Conservation (phyloP, 2,329 filamentous ascomycete genomes). For the Pseudogymnoascus sp. region DNA sequence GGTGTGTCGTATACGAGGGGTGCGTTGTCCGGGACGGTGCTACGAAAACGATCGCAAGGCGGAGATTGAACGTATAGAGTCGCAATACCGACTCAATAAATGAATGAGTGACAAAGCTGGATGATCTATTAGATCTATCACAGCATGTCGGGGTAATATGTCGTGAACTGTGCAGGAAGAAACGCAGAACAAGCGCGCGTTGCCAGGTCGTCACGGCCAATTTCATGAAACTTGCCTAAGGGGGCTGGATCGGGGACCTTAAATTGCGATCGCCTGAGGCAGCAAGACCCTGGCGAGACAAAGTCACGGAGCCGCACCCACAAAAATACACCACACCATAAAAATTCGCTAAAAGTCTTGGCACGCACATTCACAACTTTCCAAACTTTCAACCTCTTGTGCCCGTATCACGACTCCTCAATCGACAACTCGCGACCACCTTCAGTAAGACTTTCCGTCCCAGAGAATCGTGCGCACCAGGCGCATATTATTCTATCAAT, state of each 20-base stretch:
- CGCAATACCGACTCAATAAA: not conserved
- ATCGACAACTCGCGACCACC: conserved; percentile 21
- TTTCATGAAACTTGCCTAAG: conserved; percentile 8
- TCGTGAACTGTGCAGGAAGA: not conserved
- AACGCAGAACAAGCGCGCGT: conserved; percentile 1
- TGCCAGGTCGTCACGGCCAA: not conserved
- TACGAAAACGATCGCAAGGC: not conserved
- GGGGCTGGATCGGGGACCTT: conserved; percentile 3
- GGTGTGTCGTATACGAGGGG: conserved; percentile 4
- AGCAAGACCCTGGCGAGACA: conserved; percentile 3
- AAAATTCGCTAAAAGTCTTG: conserved; percentile 10
- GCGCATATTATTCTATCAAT: not conserved
- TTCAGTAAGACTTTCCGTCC: conserved; percentile 19
- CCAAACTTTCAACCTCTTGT: conserved; percentile 15
- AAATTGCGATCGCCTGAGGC: conserved; percentile 6
- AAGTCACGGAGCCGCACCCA: not conserved
- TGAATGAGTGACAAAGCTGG: not conserved
- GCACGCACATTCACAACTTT: conserved; percentile 15
- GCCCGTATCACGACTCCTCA: conserved; percentile 16
- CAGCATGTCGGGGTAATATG: not conserved
- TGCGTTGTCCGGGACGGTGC: not conserved
- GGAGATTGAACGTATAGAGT: not conserved
- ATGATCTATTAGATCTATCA: conserved; percentile 1
- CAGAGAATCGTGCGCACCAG: not conserved
- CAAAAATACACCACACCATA: not conserved